These are phyloP conservation scores for Fistulifera pelliculosa DNA, from an alignment of 108 stramenopile species.

Conservation along the genomic window DNA sequence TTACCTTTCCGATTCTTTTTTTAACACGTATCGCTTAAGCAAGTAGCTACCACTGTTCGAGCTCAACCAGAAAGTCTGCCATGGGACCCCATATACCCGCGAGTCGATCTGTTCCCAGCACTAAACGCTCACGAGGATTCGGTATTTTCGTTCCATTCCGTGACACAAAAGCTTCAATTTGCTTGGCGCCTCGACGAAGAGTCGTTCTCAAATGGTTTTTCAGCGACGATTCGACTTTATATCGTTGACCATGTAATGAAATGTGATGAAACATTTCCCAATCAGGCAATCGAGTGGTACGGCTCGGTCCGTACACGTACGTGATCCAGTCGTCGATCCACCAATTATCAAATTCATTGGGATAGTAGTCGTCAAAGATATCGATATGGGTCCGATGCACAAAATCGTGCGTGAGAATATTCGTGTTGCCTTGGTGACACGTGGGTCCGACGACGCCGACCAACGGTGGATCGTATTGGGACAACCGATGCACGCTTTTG, in stretches of 20 bases:
- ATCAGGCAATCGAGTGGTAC: conserved; percentile 34
- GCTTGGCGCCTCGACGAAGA: too few species aligned
- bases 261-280: conserved; percentile 55
- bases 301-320: conserved; percentile 34
- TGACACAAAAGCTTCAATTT: too few species aligned
- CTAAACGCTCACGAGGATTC: too few species aligned
- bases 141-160: too few species aligned
- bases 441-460: conserved; percentile 53
- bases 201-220: not conserved
- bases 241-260: conserved; percentile 42
- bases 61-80: too few species aligned
- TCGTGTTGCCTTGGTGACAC: conserved; percentile 24
- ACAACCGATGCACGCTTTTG: conserved; percentile 18
- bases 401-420: conserved; percentile 16
- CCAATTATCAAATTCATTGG: conserved; percentile 40
- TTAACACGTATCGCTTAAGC: too few species aligned
- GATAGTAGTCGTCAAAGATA: conserved; percentile 53
- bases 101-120: too few species aligned
- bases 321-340: conserved; percentile 59
- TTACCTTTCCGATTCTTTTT: too few species aligned
- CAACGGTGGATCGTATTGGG: conserved; percentile 12
- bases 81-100: too few species aligned
- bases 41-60: too few species aligned
- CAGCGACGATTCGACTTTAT: conserved; percentile 21
- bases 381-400: conserved; percentile 43